Evolutionary conservation across 2,329 filamentous ascomycete genomes (phyloP).

Genomic region (Fusarium domesticum): DNA sequence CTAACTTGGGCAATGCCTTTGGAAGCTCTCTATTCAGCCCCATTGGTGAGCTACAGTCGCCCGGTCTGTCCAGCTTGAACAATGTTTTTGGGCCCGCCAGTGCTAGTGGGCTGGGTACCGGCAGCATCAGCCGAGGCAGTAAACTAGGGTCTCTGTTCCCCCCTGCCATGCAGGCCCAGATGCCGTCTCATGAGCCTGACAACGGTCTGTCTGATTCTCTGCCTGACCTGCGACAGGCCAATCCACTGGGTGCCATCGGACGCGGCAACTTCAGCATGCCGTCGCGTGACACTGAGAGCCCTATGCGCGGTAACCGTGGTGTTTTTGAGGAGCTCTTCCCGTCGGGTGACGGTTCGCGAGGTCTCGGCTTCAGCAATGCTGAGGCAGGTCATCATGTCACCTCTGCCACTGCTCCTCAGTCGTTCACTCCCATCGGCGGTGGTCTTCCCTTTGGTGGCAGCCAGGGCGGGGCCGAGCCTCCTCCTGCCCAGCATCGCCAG

Average conservation of each 20-base stretch:
- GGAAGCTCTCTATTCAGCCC: conserved; percentile 78
- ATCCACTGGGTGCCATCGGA: conserved; percentile 65
- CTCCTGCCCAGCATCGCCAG: conserved; percentile 70
- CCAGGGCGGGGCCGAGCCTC: conserved; percentile 43
- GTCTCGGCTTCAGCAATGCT: conserved; percentile 38
- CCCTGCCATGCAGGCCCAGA: conserved; percentile 83
- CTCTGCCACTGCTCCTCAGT: conserved; percentile 34
- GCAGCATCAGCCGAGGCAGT: conserved; percentile 71
- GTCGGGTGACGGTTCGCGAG: conserved; percentile 33
- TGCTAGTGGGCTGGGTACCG: conserved; percentile 53
- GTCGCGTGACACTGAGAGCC: conserved; percentile 57
- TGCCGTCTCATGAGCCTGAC: conserved; percentile 70
- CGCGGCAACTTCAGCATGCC: conserved; percentile 56
- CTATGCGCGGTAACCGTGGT: conserved; percentile 53
- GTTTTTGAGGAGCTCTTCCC: conserved; percentile 56
- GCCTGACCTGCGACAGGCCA: conserved; percentile 58
- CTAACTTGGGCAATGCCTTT: conserved; percentile 58
- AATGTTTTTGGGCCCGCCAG: conserved; percentile 66
- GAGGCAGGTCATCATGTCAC: conserved; percentile 37
- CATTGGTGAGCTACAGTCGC: conserved; percentile 75
- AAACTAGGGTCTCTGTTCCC: conserved; percentile 88
- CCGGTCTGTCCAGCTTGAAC: conserved; percentile 63
- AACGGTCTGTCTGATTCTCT: conserved; percentile 55
- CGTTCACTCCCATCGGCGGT: conserved; percentile 36
- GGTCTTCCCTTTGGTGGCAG: conserved; percentile 37